Evolutionary conservation across 2,329 filamentous ascomycete genomes (phyloP).

Genomic region (Penicillium sp.): DNA sequence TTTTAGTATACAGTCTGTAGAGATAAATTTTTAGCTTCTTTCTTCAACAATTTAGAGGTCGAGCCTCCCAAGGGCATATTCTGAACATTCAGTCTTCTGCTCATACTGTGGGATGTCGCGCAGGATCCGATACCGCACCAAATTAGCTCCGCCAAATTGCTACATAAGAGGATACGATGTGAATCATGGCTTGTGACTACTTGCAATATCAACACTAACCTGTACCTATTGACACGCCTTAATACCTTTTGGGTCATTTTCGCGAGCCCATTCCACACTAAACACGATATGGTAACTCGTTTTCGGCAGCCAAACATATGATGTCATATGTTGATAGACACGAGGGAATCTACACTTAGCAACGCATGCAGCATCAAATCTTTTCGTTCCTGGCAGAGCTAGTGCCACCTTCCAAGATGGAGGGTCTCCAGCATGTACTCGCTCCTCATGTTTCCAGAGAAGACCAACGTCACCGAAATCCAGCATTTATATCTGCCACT

Average conservation of each 20-base stretch:
- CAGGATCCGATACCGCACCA: neutral
- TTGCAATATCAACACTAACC: no score
- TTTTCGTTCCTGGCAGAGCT: no score
- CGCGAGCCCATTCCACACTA: slow-evolving; percentile 1
- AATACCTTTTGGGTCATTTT: slow-evolving; percentile 2
- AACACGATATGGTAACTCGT: neutral
- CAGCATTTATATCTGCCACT: slow-evolving; percentile 21
- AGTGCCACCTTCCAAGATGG: no score
- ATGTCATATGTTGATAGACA: slow-evolving; percentile 11
- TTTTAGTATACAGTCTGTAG: no score
- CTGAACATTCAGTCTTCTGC: neutral
- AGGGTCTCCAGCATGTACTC: slow-evolving; percentile 14
- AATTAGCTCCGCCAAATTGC: neutral
- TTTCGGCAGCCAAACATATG: neutral
- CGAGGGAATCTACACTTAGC: neutral
- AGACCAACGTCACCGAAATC: slow-evolving; percentile 21
- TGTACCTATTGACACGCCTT: no score
- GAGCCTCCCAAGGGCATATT: neutral
- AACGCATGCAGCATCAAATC: neutral
- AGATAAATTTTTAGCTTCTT: no score
- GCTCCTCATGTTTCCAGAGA: slow-evolving; percentile 25
- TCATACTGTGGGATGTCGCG: neutral
- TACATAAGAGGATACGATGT: neutral
- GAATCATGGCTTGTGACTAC: neutral
- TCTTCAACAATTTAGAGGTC: neutral